Conservation (phyloP, 2,329 filamentous ascomycete genomes). For the Diplodia sapinea region DNA sequence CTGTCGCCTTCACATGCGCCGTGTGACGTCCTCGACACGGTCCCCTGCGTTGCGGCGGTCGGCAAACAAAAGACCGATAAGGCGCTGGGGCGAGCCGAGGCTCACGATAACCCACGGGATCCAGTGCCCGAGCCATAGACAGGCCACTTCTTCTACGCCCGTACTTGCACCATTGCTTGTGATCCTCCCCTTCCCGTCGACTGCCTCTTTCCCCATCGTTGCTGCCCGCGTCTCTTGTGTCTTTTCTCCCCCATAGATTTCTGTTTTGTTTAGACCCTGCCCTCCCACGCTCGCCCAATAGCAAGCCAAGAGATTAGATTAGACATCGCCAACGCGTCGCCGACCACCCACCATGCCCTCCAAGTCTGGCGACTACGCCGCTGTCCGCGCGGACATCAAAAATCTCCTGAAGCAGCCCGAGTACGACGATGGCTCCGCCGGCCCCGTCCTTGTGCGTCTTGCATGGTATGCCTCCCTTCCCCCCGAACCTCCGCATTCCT, state of each 20-base stretch:
- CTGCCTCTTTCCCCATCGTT: neutral
- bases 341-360: conserved; percentile 35
- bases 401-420: conserved; percentile 63
- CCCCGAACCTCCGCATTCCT: neutral
- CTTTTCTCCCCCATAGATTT: neutral
- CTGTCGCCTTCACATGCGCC: conserved; percentile 16
- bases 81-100: conserved; percentile 17
- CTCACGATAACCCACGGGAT: conserved; percentile 27
- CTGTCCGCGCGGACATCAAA: conserved; percentile 61
- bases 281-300: neutral
- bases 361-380: conserved; percentile 43
- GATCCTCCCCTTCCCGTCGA: neutral
- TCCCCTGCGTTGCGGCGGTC: conserved; percentile 19
- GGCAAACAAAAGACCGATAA: conserved; percentile 25
- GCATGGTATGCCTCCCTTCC: conserved; percentile 58
- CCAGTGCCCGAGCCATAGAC: conserved; percentile 19
- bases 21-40: conserved; percentile 19
- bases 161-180: neutral
- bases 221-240: neutral
- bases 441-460: conserved; percentile 67
- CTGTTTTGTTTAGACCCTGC: neutral
- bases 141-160: conserved; percentile 4
- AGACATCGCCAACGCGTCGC: conserved; percentile 10
- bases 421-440: conserved; percentile 69
- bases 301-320: conserved; percentile 25